Evolutionary conservation across 805 yeast species (phyloP).

Genomic region (Cyberlindnera xishuangbannaensis): DNA sequence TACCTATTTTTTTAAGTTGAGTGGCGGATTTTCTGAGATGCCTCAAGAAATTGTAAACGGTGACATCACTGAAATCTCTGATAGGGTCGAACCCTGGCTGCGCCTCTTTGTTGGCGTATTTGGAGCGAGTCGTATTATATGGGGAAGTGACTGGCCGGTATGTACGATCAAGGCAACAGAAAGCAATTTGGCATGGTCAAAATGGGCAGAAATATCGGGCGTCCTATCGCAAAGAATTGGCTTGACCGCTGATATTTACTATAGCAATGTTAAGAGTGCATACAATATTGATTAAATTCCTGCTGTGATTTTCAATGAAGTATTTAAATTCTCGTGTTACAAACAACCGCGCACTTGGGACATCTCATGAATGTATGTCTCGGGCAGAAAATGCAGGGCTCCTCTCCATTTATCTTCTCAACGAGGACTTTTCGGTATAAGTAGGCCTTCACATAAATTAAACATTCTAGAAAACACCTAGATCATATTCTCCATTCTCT

Average conservation of each 20-base stretch:
- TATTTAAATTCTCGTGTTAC: too few species aligned
- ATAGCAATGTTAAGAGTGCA: too few species aligned
- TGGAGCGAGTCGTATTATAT: constrained; percentile 30
- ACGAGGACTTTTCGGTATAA: too few species aligned
- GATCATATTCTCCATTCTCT: too few species aligned
- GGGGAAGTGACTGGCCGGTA: constrained; percentile 45
- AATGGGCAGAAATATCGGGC: constrained; percentile 25
- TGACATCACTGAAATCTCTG: constrained; percentile 14
- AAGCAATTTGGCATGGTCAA: constrained; percentile 11
- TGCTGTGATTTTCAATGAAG: too few species aligned
- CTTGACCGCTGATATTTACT: not conserved
- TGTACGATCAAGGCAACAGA: constrained; percentile 23
- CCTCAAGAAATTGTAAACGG: constrained; percentile 16
- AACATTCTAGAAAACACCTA: too few species aligned
- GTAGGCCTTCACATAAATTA: too few species aligned
- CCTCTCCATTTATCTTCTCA: too few species aligned
- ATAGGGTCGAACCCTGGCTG: constrained; percentile 30
- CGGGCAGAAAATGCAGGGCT: too few species aligned
- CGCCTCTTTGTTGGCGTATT: constrained; percentile 24
- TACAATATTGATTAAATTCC: too few species aligned
- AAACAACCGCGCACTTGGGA: too few species aligned
- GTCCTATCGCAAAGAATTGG: constrained; percentile 7
- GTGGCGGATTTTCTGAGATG: constrained; percentile 38
- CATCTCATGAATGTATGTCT: too few species aligned
- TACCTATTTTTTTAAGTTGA: constrained; percentile 31